A percentile compares a stretch with the other conserved stretches of the same genome.
phyloP scores from a whole-genome alignment of 441 rosid genomes.

The California macrophylla region DNA sequence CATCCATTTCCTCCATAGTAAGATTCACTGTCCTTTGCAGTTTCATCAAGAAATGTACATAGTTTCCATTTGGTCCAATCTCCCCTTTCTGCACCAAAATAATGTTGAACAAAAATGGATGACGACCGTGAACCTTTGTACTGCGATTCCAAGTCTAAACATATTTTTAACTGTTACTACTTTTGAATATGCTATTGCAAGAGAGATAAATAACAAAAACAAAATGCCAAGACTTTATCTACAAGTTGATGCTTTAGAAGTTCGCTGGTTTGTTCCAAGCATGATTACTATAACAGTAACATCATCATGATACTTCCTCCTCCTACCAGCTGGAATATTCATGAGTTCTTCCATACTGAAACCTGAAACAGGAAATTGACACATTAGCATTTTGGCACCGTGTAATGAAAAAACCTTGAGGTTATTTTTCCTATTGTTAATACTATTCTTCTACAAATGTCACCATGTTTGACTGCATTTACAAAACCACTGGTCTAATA shows the following conservation, averaged over 20 bases:
- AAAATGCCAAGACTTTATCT: conserved; percentile 16
- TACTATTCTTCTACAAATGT: no score
- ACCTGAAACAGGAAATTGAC: conserved; percentile 28
- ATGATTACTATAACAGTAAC: conserved; percentile 77
- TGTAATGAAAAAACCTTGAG: neutral
- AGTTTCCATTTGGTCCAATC: no score
- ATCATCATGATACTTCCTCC: conserved; percentile 91
- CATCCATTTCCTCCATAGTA: no score
- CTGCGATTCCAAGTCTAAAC: no score
- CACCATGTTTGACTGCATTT: no score
- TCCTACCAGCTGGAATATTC: conserved; percentile 84
- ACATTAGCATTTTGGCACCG: neutral
- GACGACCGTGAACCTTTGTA: no score
- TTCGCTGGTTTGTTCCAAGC: conserved; percentile 72
- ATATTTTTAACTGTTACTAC: no score
- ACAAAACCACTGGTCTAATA: no score
- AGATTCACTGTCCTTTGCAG: no score
- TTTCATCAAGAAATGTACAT: no score
- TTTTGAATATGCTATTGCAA: neutral
- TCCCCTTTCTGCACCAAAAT: no score
- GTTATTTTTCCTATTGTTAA: neutral
- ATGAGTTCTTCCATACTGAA: conserved; percentile 74
- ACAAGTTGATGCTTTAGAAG: conserved; percentile 73
- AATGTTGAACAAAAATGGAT: no score
- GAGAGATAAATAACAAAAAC: neutral